Conservation (phyloP, 176 grass and related monocot species). For the Musa itinerans region DNA sequence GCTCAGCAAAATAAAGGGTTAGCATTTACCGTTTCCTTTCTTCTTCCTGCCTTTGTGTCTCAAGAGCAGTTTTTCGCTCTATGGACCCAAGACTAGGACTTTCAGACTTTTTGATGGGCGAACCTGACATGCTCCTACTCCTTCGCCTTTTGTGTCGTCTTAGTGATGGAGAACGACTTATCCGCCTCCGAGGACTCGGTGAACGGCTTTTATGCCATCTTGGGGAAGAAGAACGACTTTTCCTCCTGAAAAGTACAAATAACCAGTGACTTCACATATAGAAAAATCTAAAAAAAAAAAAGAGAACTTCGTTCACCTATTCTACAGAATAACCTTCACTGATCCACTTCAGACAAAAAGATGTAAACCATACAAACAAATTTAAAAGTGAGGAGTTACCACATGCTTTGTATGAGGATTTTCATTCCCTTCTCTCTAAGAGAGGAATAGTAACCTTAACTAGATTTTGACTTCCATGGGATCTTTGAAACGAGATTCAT, state of each 20-base stretch:
- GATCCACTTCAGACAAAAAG: conserved; percentile 39
- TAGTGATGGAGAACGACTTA: conserved; percentile 44
- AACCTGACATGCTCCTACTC: conserved; percentile 47
- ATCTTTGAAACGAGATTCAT: background rate
- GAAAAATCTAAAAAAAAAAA: background rate
- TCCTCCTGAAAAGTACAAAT: conserved; percentile 50
- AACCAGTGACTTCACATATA: background rate
- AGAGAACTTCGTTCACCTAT: background rate
- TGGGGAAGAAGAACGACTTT: conserved; percentile 66
- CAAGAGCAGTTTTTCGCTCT: conserved; percentile 55
- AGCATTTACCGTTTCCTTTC: conserved; percentile 94
- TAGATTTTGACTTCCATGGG: background rate
- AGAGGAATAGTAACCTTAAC: background rate
- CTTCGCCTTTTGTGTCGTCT: conserved; percentile 57
- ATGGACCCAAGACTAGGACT: conserved; percentile 27
- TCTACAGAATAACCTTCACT: conserved; percentile 38
- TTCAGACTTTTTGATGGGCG: conserved; percentile 34
- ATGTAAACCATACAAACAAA: conserved; percentile 13
- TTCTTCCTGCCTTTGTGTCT: conserved; percentile 74
- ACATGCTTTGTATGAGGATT: background rate
- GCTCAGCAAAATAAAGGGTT: conserved; percentile 31
- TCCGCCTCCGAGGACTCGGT: conserved; percentile 39
- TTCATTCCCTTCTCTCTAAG: background rate
- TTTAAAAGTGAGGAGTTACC: background rate
- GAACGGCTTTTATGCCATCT: conserved; percentile 50